Evolutionary conservation across 768 basidiomycete species (phyloP), one percentile per base, ranked within the genome.

Genomic region (Suillus occidentalis): DNA sequence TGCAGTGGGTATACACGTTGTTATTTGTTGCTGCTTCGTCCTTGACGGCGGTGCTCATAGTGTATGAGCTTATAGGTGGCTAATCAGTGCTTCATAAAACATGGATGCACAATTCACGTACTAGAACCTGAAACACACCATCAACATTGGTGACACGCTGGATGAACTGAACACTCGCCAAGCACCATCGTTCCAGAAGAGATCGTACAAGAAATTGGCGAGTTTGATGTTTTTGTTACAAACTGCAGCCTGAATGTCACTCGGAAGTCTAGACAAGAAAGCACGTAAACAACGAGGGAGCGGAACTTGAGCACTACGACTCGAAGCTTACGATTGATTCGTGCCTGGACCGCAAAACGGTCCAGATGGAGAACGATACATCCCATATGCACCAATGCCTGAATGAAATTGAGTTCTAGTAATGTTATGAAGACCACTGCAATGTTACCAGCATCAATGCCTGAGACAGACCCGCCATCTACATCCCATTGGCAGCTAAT

Each of bases 1-100:
- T 64, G 60, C 75, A 76, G 55, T 72, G 70, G 16, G 72, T 73
- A 61, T 74, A 76, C 0, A 73, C 73, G 56, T 76, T 72, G 69
- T 72, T 71, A 22, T 67, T 67, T 37, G 68, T 64, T 28, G 58
- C 62, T 2, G 61, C 61, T n/a, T 75, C 69, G 34, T 72, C 67
- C 14, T 45, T 25, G 12, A 62, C 61, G 4, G 67, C 69, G 8
- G 62, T 63, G 22, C 72, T 67, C 53, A 62, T 67, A 4, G 74
- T 71, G 28, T 60, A 74, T 2, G 64, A 63, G 53, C 75, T 75
- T 63, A 31, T 14, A 5, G 10, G 18, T 39, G 20, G 18, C 34
- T 45, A 47, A n/a, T 36, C 52, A 53, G 43, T 18, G 18, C 45
- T 61, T 5, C 20, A 31, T 31, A n/a, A 42, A 61, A 42, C 25